These are phyloP conservation scores for Lodderomyces pseudojiufengensis DNA, from an alignment of 1,139 yeast genomes.

Conservation along the genomic window DNA sequence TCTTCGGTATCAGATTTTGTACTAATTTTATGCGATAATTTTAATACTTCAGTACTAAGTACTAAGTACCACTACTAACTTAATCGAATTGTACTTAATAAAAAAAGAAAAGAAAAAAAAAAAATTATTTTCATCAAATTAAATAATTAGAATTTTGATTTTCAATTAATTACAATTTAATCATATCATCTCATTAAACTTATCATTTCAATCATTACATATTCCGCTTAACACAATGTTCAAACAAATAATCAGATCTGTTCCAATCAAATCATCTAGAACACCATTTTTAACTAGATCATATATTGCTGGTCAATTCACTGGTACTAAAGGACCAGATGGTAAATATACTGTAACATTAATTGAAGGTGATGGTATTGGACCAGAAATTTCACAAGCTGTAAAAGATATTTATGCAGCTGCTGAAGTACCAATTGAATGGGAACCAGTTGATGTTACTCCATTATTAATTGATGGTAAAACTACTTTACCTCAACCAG, in stretches of 20 bases:
- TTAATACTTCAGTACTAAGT: too few relatives aligned
- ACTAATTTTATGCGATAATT: too few relatives aligned
- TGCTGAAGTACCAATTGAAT: constrained; percentile 90
- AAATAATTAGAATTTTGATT: too few relatives aligned
- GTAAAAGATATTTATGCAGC: constrained; percentile 89
- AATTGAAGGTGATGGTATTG: constrained; percentile 99
- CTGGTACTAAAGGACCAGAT: constrained; percentile 43
- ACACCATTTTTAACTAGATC: constrained; percentile 36
- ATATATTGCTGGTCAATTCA: constrained; percentile 49
- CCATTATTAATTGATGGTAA: constrained; percentile 90
- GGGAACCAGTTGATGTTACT: constrained; percentile 97
- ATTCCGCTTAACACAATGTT: constrained; percentile 26
- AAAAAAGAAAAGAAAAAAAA: too few relatives aligned
- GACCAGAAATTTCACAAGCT: constrained; percentile 90
- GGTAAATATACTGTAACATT: constrained; percentile 90
- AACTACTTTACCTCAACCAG: constrained; percentile 90
- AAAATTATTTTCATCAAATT: too few relatives aligned
- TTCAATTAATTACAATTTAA: too few relatives aligned
- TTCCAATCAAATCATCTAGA: constrained; percentile 15
- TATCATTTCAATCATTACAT: not conserved
- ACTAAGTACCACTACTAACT: too few relatives aligned
- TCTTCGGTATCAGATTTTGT: too few relatives aligned
- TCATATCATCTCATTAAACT: not conserved
- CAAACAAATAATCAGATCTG: constrained; percentile 38
- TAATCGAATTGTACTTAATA: too few relatives aligned